These are phyloP conservation scores for Annulohypoxylon nitens DNA, from an alignment of 495 filamentous ascomycete species.

Conservation along the genomic window DNA sequence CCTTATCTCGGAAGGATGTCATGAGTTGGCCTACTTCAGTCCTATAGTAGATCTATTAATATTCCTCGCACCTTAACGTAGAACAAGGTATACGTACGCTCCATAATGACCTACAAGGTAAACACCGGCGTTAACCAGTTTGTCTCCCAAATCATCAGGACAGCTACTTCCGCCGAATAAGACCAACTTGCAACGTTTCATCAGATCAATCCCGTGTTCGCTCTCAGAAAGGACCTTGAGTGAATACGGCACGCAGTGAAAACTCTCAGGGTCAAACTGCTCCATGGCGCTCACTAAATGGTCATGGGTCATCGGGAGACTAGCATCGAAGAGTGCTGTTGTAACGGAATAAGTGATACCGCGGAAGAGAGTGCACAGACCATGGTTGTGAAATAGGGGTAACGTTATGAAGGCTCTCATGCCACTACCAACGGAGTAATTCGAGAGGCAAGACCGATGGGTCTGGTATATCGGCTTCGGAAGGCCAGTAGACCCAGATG, in stretches of 20 bases:
- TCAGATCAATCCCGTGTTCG: slow-evolving; percentile 54
- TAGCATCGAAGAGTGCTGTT: slow-evolving; percentile 61
- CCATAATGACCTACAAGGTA: slow-evolving; percentile 67
- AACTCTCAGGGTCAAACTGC: slow-evolving; percentile 55
- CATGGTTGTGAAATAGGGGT: slow-evolving; percentile 58
- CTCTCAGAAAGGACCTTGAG: slow-evolving; percentile 63
- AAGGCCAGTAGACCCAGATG: slow-evolving; percentile 67
- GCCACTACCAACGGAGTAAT: slow-evolving; percentile 40
- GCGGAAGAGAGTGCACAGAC: slow-evolving; percentile 63
- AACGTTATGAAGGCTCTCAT: slow-evolving; percentile 47
- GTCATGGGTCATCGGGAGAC: slow-evolving; percentile 58
- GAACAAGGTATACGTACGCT: slow-evolving; percentile 19
- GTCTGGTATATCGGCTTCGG: slow-evolving; percentile 64
- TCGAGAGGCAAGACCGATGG: slow-evolving; percentile 49
- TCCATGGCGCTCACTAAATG: slow-evolving; percentile 58
- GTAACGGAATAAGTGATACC: slow-evolving; percentile 53
- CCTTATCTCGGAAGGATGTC: slow-evolving; percentile 63
- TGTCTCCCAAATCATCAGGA: slow-evolving; percentile 65
- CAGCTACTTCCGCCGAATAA: slow-evolving; percentile 63
- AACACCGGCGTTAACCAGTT: slow-evolving; percentile 66
- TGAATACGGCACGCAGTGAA: slow-evolving; percentile 63
- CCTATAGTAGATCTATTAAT: slow-evolving; percentile 30
- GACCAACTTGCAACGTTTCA: slow-evolving; percentile 60
- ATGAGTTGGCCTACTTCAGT: slow-evolving; percentile 71
- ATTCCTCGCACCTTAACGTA: background rate